Evolutionary conservation across 2,329 filamentous ascomycete species (phyloP).

Genomic region (Zymoseptoria ardabiliae): DNA sequence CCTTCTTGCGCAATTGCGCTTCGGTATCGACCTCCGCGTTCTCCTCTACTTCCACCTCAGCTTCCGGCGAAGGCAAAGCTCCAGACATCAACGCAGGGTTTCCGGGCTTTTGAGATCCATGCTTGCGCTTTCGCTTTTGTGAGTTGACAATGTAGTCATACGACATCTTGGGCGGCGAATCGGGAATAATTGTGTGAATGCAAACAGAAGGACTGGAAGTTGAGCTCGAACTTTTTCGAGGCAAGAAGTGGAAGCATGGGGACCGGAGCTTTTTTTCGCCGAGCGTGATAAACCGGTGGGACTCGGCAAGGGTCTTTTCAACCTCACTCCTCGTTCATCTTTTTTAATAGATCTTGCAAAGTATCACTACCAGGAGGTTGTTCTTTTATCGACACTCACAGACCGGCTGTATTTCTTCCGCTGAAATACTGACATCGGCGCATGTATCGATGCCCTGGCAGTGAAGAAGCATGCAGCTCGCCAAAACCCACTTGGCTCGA

Average conservation of each 20-base stretch:
- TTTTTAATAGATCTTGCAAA: no score
- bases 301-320: background rate
- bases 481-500: background rate
- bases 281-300: background rate
- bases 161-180: constrained; percentile 12
- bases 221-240: constrained; percentile 1
- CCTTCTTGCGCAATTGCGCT: constrained; percentile 17
- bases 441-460: background rate
- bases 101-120: constrained; percentile 11
- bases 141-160: constrained; percentile 21
- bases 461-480: background rate
- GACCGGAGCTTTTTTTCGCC: background rate
- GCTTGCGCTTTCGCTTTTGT: constrained; percentile 19
- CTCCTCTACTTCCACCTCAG: constrained; percentile 16
- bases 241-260: background rate
- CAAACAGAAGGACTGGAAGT: background rate
- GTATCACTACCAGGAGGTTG: no score
- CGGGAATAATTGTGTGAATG: background rate
- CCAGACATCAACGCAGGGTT: constrained; percentile 30
- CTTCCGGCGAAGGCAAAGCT: constrained; percentile 24
- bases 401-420: background rate
- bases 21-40: constrained; percentile 9
- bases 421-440: background rate
- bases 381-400: no score
- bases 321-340: background rate